phyloP scores from a whole-genome alignment of 805 yeast genomes.

The Teunomyces barrocoloradensis region DNA sequence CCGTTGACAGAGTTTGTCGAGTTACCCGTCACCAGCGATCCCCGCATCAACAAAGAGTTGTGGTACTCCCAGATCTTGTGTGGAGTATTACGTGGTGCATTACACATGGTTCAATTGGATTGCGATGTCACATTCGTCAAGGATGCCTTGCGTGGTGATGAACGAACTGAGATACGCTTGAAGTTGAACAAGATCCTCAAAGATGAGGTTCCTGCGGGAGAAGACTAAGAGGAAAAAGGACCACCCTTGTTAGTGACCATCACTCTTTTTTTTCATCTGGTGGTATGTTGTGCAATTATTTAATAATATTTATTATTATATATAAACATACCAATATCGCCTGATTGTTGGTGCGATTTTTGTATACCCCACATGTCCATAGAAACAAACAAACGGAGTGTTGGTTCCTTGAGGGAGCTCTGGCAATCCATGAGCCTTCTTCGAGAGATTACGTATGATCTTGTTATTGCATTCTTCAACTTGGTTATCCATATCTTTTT shows the following conservation, averaged over 20 bases:
- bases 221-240: constrained; percentile 50
- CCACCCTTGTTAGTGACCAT: no score
- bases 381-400: background rate
- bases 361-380: background rate
- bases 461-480: constrained; percentile 32
- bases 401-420: background rate
- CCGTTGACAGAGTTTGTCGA: constrained; percentile 96
- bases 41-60: constrained; percentile 61
- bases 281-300: background rate
- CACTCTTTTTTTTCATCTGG: no score
- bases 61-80: constrained; percentile 93
- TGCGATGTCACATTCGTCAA: constrained; percentile 78
- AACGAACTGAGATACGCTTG: constrained; percentile 73
- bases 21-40: constrained; percentile 67
- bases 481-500: constrained; percentile 38
- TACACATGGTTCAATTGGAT: constrained; percentile 94
- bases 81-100: constrained; percentile 87
- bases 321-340: background rate
- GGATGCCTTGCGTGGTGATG: constrained; percentile 82
- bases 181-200: constrained; percentile 69
- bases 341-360: background rate
- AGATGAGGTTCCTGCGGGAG: constrained; percentile 97
- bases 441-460: constrained; percentile 22
- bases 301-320: background rate
- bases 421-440: background rate